Evolutionary conservation across 2,329 filamentous ascomycete species (phyloP).

Genomic region (Hypomyces perniciosus): DNA sequence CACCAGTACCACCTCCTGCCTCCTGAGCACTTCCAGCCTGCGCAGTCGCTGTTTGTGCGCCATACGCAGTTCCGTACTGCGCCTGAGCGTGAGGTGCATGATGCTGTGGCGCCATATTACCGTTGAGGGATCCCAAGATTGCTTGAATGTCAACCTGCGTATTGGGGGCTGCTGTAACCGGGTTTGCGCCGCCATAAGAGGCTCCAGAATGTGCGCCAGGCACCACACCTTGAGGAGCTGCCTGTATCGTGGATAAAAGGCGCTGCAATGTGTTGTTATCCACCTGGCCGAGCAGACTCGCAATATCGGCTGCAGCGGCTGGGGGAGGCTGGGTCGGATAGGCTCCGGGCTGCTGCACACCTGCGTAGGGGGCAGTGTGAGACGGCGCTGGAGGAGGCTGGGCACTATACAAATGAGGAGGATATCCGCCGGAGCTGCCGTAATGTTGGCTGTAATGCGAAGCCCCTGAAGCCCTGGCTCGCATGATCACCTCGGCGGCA

Average conservation of each 20-base stretch:
- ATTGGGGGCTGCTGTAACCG: conserved; percentile 19
- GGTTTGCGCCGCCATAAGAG: conserved; percentile 16
- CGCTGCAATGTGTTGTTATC: conserved; percentile 67
- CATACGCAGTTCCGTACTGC: conserved; percentile 27
- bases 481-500: conserved; percentile 73
- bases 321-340: conserved; percentile 28
- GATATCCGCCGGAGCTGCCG: conserved; percentile 20
- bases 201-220: conserved; percentile 7
- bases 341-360: conserved; percentile 21
- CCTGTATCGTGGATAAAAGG: conserved; percentile 54
- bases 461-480: conserved; percentile 50
- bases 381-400: conserved; percentile 19
- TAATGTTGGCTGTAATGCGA: conserved; percentile 28
- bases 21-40: conserved; percentile 22
- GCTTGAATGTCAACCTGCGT: conserved; percentile 41
- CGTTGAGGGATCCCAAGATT: conserved; percentile 36
- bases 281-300: conserved; percentile 59
- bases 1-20: conserved; percentile 20
- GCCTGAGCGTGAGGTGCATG: conserved; percentile 19
- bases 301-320: conserved; percentile 45
- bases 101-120: conserved; percentile 19
- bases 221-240: conserved; percentile 16
- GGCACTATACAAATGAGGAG: conserved; percentile 26
- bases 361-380: conserved; percentile 17
- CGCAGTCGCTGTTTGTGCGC: conserved; percentile 21